A percentile compares a stretch with the other conserved stretches of the same genome.
phyloP scores from a whole-genome alignment of 1,284 basidiomycete genomes.

The Malassezia cuniculi region DNA sequence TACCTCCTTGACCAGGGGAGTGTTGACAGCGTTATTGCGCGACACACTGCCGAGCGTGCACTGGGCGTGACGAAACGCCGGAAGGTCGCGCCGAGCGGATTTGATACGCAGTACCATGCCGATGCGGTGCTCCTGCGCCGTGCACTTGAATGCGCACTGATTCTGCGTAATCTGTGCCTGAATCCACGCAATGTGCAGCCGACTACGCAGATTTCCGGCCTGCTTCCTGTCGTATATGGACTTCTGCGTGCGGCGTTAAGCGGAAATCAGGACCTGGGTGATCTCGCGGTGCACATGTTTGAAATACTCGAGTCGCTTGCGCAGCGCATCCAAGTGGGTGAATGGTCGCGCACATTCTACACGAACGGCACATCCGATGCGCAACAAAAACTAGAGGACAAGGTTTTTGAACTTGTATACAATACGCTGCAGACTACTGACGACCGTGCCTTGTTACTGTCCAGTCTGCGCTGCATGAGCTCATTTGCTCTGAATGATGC shows the following conservation, averaged over 20 bases:
- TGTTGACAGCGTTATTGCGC: too few relatives aligned
- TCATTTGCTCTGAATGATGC: conserved; percentile 24
- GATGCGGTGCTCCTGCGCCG: conserved; percentile 29
- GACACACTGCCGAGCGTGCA: too few relatives aligned
- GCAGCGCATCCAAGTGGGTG: conserved; percentile 16
- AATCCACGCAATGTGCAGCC: conserved; percentile 18
- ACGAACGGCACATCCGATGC: not conserved
- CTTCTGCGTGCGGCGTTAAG: not conserved
- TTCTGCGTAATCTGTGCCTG: conserved; percentile 27
- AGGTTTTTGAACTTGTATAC: conserved; percentile 26
- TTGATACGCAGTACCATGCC: too few relatives aligned
- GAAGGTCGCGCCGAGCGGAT: not conserved
- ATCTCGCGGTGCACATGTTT: conserved; percentile 33
- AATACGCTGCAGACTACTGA: conserved; percentile 20
- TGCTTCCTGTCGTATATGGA: conserved; percentile 1
- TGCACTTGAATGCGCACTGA: conserved; percentile 25
- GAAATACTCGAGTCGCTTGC: conserved; percentile 33
- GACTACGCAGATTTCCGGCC: conserved; percentile 1
- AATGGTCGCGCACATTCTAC: conserved; percentile 15
- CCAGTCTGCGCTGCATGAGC: conserved; percentile 27
- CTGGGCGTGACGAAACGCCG: too few relatives aligned
- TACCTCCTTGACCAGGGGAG: too few relatives aligned
- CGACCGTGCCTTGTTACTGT: conserved; percentile 33
- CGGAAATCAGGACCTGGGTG: conserved; percentile 16
- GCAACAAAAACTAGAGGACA: conserved; percentile 14